A percentile compares a stretch with the other conserved stretches of the same genome.
Evolutionary conservation across 148 eudicot species (phyloP).

Genomic region (Cornus suecica): DNA sequence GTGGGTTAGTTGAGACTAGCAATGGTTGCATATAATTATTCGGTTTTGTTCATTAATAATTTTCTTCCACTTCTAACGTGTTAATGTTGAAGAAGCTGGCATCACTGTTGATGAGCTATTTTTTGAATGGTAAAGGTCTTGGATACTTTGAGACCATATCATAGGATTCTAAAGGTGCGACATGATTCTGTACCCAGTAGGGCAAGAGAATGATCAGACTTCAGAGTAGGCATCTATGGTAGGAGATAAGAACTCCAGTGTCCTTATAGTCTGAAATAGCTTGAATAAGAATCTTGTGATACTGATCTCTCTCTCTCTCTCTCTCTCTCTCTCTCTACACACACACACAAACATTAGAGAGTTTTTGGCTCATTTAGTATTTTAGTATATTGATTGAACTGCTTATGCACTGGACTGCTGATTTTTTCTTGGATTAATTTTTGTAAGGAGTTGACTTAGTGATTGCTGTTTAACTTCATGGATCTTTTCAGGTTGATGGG

Average conservation of each 20-base stretch:
- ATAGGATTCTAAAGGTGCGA: too few species aligned
- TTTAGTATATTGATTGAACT: too few species aligned
- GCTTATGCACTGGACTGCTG: neutral
- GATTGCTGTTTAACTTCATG: slow-evolving; percentile 1
- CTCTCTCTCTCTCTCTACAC: neutral
- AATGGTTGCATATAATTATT: too few species aligned
- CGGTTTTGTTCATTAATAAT: too few species aligned
- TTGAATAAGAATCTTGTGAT: neutral
- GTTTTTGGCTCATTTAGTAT: neutral
- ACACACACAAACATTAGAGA: neutral
- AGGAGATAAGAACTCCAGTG: neutral
- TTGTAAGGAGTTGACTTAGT: neutral
- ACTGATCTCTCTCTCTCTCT: slow-evolving; percentile 5
- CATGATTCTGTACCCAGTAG: too few species aligned
- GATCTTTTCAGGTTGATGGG: slow-evolving; percentile 85
- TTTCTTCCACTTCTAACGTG: too few species aligned
- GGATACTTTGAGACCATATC: too few species aligned
- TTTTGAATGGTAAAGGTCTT: too few species aligned
- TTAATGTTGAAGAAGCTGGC: too few species aligned
- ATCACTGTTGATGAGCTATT: too few species aligned
- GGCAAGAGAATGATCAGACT: too few species aligned
- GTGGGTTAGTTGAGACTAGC: too few species aligned
- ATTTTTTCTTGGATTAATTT: neutral
- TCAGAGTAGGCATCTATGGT: neutral
- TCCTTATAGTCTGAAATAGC: neutral